Evolutionary conservation across 116 monocot species (phyloP).

Genomic region (Thalassia testudinum): DNA sequence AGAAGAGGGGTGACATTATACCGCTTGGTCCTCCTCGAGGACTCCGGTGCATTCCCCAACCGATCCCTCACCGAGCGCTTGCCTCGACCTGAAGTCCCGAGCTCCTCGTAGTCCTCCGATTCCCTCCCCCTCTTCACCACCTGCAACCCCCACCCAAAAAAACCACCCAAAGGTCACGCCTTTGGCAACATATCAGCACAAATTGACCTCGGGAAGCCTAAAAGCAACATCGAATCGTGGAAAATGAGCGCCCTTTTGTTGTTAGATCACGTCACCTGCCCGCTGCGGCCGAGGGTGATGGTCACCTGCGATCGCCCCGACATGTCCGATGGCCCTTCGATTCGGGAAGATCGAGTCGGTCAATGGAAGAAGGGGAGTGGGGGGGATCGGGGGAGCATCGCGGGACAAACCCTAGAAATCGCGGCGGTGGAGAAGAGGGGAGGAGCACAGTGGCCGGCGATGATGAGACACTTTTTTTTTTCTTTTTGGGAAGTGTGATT

Average conservation of each 20-base stretch:
- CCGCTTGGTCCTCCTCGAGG: constrained; percentile 4
- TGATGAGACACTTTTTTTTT: too few species aligned
- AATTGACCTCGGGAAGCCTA: background rate
- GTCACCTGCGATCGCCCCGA: constrained; percentile 46
- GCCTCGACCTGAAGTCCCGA: background rate
- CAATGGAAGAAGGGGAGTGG: too few species aligned
- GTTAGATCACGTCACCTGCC: constrained; percentile 47
- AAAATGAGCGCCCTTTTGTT: background rate
- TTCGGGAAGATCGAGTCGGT: background rate
- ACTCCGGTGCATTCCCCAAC: constrained; percentile 1
- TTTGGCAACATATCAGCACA: background rate
- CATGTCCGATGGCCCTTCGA: constrained; percentile 7
- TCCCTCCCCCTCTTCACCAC: constrained; percentile 11
- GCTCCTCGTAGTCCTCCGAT: background rate
- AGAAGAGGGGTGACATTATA: too few species aligned
- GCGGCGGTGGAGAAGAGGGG: too few species aligned
- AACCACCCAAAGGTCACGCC: too few species aligned
- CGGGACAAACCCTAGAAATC: too few species aligned
- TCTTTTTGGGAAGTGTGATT: too few species aligned
- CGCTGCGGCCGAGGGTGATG: constrained; percentile 67
- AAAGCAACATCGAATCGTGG: background rate
- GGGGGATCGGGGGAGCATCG: too few species aligned
- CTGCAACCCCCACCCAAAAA: background rate
- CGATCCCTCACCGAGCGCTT: constrained; percentile 12
- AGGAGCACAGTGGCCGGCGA: too few species aligned